phyloP scores from a whole-genome alignment of 2,329 filamentous ascomycete genomes.

The Diaporthe australafricana region DNA sequence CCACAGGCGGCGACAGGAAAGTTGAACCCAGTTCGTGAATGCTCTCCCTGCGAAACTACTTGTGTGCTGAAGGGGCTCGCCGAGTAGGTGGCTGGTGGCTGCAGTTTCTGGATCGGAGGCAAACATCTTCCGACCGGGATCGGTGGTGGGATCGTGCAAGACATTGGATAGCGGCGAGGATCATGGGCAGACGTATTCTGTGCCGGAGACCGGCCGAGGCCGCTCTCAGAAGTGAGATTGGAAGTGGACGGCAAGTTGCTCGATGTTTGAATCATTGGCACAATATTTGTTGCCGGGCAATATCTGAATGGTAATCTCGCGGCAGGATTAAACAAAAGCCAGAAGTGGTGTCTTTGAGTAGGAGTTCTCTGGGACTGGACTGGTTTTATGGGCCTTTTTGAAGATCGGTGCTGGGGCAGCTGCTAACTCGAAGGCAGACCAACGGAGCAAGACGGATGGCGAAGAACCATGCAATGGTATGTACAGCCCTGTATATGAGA shows the following conservation, averaged over 20 bases:
- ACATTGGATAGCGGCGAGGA: background rate
- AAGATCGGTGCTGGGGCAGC: background rate
- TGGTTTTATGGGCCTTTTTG: background rate
- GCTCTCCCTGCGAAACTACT: background rate
- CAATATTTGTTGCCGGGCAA: background rate
- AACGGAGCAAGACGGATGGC: background rate
- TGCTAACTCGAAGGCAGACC: background rate
- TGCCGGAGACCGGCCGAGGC: background rate
- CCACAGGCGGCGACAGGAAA: background rate
- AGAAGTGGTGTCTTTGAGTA: background rate
- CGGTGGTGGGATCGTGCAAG: background rate
- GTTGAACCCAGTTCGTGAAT: background rate
- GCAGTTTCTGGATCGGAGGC: slow-evolving; percentile 18
- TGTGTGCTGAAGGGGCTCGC: background rate
- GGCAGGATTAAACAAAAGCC: background rate
- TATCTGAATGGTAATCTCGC: background rate
- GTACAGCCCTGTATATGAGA: background rate
- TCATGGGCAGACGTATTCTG: background rate
- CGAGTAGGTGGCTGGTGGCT: background rate
- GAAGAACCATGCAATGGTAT: background rate
- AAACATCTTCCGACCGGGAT: background rate
- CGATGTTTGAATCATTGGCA: background rate
- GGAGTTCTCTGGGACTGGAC: background rate
- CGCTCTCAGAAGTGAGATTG: background rate
- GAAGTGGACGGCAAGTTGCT: background rate